phyloP scores from a whole-genome alignment of 257 asterid genomes.

The Solanum ossicruentum region DNA sequence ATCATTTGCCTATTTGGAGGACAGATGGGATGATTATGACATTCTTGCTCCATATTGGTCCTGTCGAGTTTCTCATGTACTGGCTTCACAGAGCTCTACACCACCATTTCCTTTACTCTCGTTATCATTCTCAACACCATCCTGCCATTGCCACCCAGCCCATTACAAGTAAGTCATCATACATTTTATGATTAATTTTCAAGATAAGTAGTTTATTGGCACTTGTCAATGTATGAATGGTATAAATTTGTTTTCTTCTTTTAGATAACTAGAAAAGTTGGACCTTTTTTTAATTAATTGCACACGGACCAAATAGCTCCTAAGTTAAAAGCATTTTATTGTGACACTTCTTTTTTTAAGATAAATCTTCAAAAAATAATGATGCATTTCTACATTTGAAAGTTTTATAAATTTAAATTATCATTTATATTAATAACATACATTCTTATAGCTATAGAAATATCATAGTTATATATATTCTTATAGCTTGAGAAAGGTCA shows the following conservation, averaged over 20 bases:
- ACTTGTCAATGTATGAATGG: no score
- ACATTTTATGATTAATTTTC: not conserved
- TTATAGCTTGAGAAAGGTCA: no score
- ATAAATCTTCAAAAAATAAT: not conserved
- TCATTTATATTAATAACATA: no score
- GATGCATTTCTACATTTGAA: not conserved
- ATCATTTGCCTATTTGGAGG: constrained; percentile 52
- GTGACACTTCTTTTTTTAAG: not conserved
- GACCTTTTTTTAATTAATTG: not conserved
- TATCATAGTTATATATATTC: no score
- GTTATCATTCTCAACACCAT: constrained; percentile 87
- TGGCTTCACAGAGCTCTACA: constrained; percentile 78
- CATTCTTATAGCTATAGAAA: not conserved
- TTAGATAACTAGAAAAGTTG: not conserved
- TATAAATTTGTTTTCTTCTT: not conserved
- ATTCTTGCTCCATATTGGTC: constrained; percentile 30
- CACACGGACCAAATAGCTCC: not conserved
- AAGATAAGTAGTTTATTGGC: no score
- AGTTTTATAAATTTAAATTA: not conserved
- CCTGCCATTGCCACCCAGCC: constrained; percentile 78
- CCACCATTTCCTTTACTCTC: constrained; percentile 67
- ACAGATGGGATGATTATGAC: constrained; percentile 43
- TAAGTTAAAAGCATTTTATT: not conserved
- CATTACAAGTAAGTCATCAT: constrained; percentile 45
- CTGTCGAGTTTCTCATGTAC: constrained; percentile 60